Evolutionary conservation across 345 rosid species (phyloP), one percentile per base, ranked within the genome.

Genomic region (Boechera stricta): DNA sequence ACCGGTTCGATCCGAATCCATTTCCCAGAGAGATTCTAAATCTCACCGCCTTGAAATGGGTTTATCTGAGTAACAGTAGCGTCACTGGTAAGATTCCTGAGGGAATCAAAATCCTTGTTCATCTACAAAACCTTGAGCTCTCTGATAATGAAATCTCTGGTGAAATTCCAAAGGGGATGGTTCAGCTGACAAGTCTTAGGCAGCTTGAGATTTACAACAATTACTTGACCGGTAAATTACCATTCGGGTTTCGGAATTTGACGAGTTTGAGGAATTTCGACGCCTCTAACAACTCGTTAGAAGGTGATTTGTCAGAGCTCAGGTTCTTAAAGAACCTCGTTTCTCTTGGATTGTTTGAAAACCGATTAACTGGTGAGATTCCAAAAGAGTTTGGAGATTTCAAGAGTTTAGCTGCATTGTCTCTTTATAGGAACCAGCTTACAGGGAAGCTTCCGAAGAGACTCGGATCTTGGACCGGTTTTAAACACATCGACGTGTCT

Each of bases 131-230:
- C 78, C 84, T 94, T 12, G 97, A 94, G 61, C 85, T 94, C 36
- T 77, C 96, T 4, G 89, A 86, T 75, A 91, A 88, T 47, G 68
- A 61, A 28, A 67, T 93, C 75, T 63, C 70, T 2, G 93, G 96
- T 5, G 81, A 83, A 56, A 89, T 92, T 28, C 96, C 98, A 1
- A 75, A 59, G 1, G 91, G 87, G 35, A 85, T 90, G 6, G 69
- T 8, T 29, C 85, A 82, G 51, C 86, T 93, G 2, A 67, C 11
- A 67, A 78, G 76, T 70, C 88, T 93, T 5, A 1, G 44, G 79
- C 98, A 89, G 71, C 87, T 93, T 45, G 93, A 91, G 91, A 83
- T 93, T 67, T 93, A 91, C 82, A 79, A 70, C 71, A 91, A 89
- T 75, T 73, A 67, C 78, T 79, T 93, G 68, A 80, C 86, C 0